Base-by-base conservation (phyloP, 257 asterid species). In the Fraxinus cuspidata region DNA sequence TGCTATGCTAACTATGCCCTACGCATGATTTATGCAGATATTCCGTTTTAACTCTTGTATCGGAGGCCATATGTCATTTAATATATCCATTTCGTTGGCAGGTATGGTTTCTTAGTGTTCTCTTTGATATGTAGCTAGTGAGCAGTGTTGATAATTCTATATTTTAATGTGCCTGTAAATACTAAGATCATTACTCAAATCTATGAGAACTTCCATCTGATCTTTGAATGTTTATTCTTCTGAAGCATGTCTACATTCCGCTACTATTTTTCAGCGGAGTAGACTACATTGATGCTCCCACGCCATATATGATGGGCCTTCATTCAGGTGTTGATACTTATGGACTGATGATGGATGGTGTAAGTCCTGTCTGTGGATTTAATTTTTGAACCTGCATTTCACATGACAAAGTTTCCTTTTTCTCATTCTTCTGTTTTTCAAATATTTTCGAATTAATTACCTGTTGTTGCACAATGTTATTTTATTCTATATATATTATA, bases 231-330 rank as follows among this genome's bases (percentile, higher is more conserved):
- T 83, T 90, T 92, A 83, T 82, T 88, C 84, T 90, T 86, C 92
- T 93, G 98, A 88, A 95, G 99, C 99, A 95, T 88, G 99, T 95
- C 89, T 95, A 95, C 96, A 95, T 95, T 87, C 99, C 99, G 31
- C 88, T 95, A 64, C 98, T 95, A 86, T 95, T 95, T 90, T 95
- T 93, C 94, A 95, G 97, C 87, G 99, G 99, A 90, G 99, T 95
- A 78, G 99, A 95, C 90, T 95, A 95, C 82, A 95, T 95, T 85
- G 99, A 93, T 89, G 99, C 99, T 84, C 99, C 99, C 77, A 95
- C 99, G 18, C 99, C 99, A 28, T 95, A 95, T 81, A 95, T 95
- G 99, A 95, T 95, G 99, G 99, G 99, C 73, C 99, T 95, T 86
- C 99, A 95, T 88, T 95, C 99, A 21, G 97, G 90, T 37, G 99